Evolutionary conservation across 1,284 basidiomycete genomes (phyloP), one percentile per base, ranked within the genome.

Genomic region (Lignosus rhinocerotis): DNA sequence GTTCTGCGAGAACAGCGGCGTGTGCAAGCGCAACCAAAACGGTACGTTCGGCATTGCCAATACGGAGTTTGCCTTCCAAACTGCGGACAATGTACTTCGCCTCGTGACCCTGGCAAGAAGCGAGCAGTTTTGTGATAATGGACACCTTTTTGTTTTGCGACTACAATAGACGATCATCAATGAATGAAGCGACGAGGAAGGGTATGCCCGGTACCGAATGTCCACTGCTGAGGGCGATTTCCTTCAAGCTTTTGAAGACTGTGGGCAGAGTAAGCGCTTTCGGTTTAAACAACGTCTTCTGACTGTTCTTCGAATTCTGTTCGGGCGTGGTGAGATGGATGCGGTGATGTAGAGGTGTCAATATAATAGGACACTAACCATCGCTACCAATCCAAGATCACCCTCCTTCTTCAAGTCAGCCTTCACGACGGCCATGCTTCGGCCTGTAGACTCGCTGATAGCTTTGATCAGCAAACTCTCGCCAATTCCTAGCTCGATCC

Each of bases 31-130:
- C 91, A 31, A 96, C 90, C 17, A 97, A 79, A 7, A 97, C 90
- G 0, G 95, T 96, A 55, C 93, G 87, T 72, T 99, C 97, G 2
- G 97, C 97, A 66, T 99, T 90, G 45, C 97, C 94, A 69, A 99
- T 99, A 6, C 97, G 87, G 38, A 99, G 83, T 75, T 99, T 99
- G 56, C 97, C 97, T 76, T 98, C 96, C 65, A 99, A 76, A 72
- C 92, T 94, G 50, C 97, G 89, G 53, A 99, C 90, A 62, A 99
- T 92, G 72, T 96, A 99, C 73, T 98, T 99, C 21, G 96, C 95
- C 71, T 93, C 90, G 41, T 85, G 80, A 46, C 88, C 92, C 69
- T 94, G 88, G 70, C 96, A 99, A 5, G 94, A 90, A 2, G 96
- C 94, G 1, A 99, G 81, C 2, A 99, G 81, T 70, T 96, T 94